A percentile compares a stretch with the other conserved stretches of the same genome.
These are phyloP conservation scores for Alisma plantagoaquatica DNA, from an alignment of 106 monocot genomes.

Conservation along the genomic window DNA sequence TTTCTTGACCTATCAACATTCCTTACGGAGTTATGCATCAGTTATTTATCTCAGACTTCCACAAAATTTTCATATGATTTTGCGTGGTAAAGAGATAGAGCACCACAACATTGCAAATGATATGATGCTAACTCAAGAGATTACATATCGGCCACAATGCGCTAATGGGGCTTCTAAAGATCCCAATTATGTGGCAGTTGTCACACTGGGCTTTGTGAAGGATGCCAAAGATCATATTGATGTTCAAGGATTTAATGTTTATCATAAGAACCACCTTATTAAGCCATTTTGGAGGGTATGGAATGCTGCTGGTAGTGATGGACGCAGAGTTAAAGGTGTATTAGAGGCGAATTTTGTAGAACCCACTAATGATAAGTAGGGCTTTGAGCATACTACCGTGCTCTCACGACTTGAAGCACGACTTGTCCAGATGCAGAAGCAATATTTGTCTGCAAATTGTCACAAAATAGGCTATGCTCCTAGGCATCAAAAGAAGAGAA, in stretches of 20 bases:
- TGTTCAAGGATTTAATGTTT: constrained; percentile 98
- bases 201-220: constrained; percentile 93
- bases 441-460: constrained; percentile 54
- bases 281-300: constrained; percentile 97
- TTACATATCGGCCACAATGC: constrained; percentile 59
- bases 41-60: constrained; percentile 92
- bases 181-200: constrained; percentile 55
- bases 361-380: constrained; percentile 90
- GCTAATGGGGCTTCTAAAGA: constrained; percentile 36
- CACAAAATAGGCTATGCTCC: constrained; percentile 70
- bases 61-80: constrained; percentile 55
- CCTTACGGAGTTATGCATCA: constrained; percentile 87
- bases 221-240: constrained; percentile 96
- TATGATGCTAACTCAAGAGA: constrained; percentile 77
- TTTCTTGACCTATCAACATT: constrained; percentile 7
- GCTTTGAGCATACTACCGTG: constrained; percentile 76
- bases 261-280: constrained; percentile 92
- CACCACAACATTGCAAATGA: constrained; percentile 87
- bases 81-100: constrained; percentile 77
- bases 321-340: constrained; percentile 85
- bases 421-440: constrained; percentile 66
- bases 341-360: constrained; percentile 92
- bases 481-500: constrained; percentile 16
- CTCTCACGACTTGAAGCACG: constrained; percentile 70
- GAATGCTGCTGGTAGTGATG: constrained; percentile 92